phyloP scores from a whole-genome alignment of 306 rosid species.

The Lithocarpus polystachyus region DNA sequence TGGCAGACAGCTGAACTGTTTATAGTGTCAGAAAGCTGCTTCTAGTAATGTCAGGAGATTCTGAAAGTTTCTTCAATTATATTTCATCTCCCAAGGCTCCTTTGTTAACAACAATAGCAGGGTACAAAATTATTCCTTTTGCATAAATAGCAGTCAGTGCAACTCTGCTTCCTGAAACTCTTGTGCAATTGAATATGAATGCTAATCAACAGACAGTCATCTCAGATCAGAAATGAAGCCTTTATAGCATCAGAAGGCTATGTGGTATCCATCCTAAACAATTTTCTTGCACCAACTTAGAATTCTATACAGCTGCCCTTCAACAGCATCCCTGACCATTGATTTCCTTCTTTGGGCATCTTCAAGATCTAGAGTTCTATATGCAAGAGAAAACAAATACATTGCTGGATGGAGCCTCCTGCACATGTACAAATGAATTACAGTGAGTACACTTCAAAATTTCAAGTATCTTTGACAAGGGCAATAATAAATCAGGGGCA shows the following conservation, averaged over 20 bases:
- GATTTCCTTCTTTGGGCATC: slow-evolving; percentile 64
- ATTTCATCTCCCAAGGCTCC: slow-evolving; percentile 13
- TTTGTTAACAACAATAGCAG: slow-evolving; percentile 26
- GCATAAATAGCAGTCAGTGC: not conserved
- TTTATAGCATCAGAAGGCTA: not conserved
- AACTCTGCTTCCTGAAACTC: not conserved
- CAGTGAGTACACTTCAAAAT: slow-evolving; percentile 9
- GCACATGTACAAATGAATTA: slow-evolving; percentile 32
- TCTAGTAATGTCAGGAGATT: not conserved
- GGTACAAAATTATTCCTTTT: not conserved
- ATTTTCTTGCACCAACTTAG: slow-evolving; percentile 87
- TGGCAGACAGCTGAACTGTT: not conserved
- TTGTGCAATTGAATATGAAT: slow-evolving; percentile 1
- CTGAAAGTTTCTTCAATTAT: not conserved
- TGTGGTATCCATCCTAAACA: slow-evolving; percentile 30
- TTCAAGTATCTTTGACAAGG: not conserved
- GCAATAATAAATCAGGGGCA: not conserved
- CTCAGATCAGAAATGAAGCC: slow-evolving; percentile 10
- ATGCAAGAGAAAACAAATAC: slow-evolving; percentile 88
- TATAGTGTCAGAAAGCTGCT: not conserved
- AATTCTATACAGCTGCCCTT: slow-evolving; percentile 47
- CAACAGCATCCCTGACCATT: slow-evolving; percentile 39
- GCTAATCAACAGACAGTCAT: not conserved
- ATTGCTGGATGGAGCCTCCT: slow-evolving; percentile 97
- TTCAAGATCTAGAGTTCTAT: slow-evolving; percentile 91